phyloP scores from a whole-genome alignment of 371 early-diverging fungal species.

The Mortierella sp. region DNA sequence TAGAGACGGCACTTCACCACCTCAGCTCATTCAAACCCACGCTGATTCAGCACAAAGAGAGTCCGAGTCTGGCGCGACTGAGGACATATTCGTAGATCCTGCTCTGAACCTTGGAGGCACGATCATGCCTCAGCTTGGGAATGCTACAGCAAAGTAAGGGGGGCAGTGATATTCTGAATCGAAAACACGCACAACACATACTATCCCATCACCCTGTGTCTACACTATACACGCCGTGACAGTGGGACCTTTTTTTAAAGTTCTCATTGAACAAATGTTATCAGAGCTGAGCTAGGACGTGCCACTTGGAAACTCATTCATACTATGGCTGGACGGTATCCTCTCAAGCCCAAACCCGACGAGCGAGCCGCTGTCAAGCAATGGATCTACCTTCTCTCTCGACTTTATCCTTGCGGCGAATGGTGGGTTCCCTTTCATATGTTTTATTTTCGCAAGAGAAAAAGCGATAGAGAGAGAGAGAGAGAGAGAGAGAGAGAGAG shows the following conservation, averaged over 20 bases:
- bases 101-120: slow-evolving; percentile 13
- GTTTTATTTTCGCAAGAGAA: no score
- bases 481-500: no score
- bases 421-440: slow-evolving; percentile 65
- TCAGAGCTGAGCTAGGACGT: slow-evolving; percentile 87
- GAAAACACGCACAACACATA: no score
- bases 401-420: slow-evolving; percentile 98
- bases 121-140: slow-evolving; percentile 36
- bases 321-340: slow-evolving; percentile 96
- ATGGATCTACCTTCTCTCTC: slow-evolving; percentile 87
- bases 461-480: no score
- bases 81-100: no score
- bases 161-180: background rate
- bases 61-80: no score
- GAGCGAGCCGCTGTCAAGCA: slow-evolving; percentile 83
- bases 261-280: background rate
- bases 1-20: no score
- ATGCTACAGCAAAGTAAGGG: slow-evolving; percentile 35
- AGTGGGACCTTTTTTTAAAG: background rate
- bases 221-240: background rate
- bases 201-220: background rate
- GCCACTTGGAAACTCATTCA: slow-evolving; percentile 92
- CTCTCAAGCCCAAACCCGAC: slow-evolving; percentile 82
- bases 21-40: no score
- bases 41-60: no score